These are phyloP conservation scores for Saccharomycopsis sp. DNA, from an alignment of 805 yeast species.

Conservation along the genomic window DNA sequence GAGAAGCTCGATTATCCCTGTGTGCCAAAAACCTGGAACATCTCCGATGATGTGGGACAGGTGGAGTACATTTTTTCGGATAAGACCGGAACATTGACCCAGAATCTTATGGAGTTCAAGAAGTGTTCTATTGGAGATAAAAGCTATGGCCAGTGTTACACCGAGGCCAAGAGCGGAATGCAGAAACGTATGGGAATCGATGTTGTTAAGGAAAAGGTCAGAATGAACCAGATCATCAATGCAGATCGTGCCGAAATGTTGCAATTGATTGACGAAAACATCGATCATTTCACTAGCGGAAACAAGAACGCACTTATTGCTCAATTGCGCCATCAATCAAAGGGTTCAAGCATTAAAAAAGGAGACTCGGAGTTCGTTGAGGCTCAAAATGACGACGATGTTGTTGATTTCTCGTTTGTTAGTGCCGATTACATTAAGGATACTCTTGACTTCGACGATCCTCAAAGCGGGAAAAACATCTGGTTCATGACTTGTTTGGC, in stretches of 20 bases:
- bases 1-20: slow-evolving; percentile 66
- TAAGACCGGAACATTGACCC: slow-evolving; percentile 80
- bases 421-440: slow-evolving; percentile 56
- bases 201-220: slow-evolving; percentile 41
- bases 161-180: slow-evolving; percentile 71
- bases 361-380: too few relatives aligned
- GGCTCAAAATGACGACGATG: slow-evolving; percentile 27
- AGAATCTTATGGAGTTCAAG: slow-evolving; percentile 76
- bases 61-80: slow-evolving; percentile 77
- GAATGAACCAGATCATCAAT: slow-evolving; percentile 36
- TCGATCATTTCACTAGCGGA: slow-evolving; percentile 17
- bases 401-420: slow-evolving; percentile 51
- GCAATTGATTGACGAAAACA: slow-evolving; percentile 30
- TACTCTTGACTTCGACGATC: slow-evolving; percentile 34
- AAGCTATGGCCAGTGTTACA: slow-evolving; percentile 67
- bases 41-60: slow-evolving; percentile 80
- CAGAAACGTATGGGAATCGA: slow-evolving; percentile 61
- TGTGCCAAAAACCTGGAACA: slow-evolving; percentile 76
- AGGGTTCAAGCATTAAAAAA: too few relatives aligned
- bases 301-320: slow-evolving; percentile 29
- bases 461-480: slow-evolving; percentile 45
- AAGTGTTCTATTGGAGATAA: slow-evolving; percentile 66
- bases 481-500: slow-evolving; percentile 61
- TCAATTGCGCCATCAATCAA: slow-evolving; percentile 32
- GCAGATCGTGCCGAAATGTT: slow-evolving; percentile 43